phyloP scores from a whole-genome alignment of 2,329 filamentous ascomycete species.

The Pseudogymnoascus sp. region DNA sequence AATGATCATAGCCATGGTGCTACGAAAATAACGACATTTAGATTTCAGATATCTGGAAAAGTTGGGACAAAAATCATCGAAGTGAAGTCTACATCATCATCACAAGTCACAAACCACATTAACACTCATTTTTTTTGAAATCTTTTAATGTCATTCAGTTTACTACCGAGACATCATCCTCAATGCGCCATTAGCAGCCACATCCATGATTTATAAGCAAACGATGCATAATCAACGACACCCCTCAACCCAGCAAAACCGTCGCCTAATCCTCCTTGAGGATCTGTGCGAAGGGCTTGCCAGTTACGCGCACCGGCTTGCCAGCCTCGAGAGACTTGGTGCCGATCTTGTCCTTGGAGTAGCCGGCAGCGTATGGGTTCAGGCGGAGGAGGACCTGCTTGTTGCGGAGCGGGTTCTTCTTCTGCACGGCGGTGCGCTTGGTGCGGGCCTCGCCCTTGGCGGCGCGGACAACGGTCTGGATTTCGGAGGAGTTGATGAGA shows the following conservation, averaged over 20 bases:
- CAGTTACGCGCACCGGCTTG: conserved; percentile 43
- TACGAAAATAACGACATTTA: background rate
- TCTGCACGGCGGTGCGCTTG: conserved; percentile 87
- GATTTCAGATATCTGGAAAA: background rate
- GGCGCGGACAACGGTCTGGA: conserved; percentile 89
- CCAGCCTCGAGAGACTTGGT: conserved; percentile 54
- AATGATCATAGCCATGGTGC: background rate
- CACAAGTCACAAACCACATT: background rate
- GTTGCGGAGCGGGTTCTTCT: conserved; percentile 99
- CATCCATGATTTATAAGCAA: conserved; percentile 7
- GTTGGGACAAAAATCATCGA: background rate
- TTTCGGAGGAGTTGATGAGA: conserved; percentile 98
- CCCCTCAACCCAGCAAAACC: conserved; percentile 13
- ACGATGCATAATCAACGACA: conserved; percentile 10
- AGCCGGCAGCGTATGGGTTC: conserved; percentile 94
- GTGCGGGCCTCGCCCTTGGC: conserved; percentile 84
- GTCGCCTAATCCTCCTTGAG: conserved; percentile 41
- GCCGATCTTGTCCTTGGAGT: conserved; percentile 77
- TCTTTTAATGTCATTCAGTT: conserved; percentile 7
- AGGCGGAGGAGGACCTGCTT: conserved; percentile 97
- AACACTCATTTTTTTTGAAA: background rate
- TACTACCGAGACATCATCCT: conserved; percentile 8
- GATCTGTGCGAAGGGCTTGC: conserved; percentile 31
- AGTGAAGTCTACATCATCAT: background rate
- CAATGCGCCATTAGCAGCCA: conserved; percentile 9